Conservation (phyloP, 768 basidiomycete species). For the Rhodotorula paludigena region DNA sequence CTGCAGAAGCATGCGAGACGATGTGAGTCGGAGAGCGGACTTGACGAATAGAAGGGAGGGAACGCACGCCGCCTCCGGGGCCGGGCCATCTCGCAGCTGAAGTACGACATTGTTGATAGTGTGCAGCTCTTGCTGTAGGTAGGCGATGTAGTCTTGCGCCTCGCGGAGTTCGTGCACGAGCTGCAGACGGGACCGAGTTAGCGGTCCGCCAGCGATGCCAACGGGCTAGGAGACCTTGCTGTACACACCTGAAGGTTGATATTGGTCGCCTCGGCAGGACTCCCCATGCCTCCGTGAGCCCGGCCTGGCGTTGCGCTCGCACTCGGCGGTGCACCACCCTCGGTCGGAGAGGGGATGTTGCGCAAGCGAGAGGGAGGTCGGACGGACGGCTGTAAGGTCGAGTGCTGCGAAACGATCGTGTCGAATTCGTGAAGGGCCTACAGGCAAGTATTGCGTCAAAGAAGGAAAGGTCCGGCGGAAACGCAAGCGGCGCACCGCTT, state of each 20-base stretch:
- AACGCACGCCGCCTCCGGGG: not conserved
- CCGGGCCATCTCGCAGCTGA: not conserved
- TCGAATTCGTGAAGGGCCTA: constrained; percentile 19
- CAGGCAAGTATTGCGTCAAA: not conserved
- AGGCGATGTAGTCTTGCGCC: constrained; percentile 22
- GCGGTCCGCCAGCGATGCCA: not conserved
- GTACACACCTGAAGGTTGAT: not conserved
- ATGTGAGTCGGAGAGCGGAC: no score
- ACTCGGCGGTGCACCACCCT: not conserved
- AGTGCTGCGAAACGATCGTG: constrained; percentile 7
- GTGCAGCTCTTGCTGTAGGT: constrained; percentile 14
- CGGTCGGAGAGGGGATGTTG: not conserved
- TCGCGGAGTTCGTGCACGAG: constrained; percentile 14
- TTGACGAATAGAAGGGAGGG: no score
- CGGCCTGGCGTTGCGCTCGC: no score
- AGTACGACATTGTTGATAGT: constrained; percentile 1
- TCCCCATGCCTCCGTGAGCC: no score
- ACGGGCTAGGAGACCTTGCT: no score
- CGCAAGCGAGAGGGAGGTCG: constrained; percentile 3
- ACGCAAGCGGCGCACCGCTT: constrained; percentile 6
- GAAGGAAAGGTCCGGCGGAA: not conserved
- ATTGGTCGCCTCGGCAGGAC: no score
- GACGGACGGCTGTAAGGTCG: not conserved
- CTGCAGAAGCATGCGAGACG: no score
- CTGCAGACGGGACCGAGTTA: not conserved